A percentile compares a stretch with the other conserved stretches of the same genome.
Conservation (phyloP, 2,329 filamentous ascomycete genomes). For the Aspergillus fijiensis region DNA sequence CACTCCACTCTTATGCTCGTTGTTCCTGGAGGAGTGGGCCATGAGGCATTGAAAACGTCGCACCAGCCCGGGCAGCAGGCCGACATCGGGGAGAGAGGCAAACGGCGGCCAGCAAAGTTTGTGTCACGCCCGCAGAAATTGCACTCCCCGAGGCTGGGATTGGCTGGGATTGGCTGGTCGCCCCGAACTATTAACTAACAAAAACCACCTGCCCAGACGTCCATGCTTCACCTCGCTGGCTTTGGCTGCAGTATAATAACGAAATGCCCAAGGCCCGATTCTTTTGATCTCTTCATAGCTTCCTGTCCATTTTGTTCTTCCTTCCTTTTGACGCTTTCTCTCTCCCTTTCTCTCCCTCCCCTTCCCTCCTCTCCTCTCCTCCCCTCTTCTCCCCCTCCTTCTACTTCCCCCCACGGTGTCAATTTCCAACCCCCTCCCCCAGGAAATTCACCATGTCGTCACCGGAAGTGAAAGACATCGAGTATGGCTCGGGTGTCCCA, state of each 20-base stretch:
- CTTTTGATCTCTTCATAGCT: not conserved
- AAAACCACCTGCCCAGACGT: constrained; percentile 4
- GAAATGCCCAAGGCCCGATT: not conserved
- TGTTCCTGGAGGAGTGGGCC: no score
- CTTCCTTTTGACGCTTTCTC: not conserved
- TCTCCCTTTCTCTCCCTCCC: not conserved
- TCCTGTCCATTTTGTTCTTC: no score
- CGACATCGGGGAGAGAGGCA: constrained; percentile 4
- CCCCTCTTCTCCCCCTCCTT: not conserved
- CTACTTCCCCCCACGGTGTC: not conserved
- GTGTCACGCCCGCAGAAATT: constrained; percentile 7
- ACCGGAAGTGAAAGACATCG: constrained; percentile 14
- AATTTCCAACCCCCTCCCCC: not conserved
- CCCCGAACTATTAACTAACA: constrained; percentile 8
- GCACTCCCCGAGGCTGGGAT: not conserved
- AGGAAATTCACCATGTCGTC: constrained; percentile 10
- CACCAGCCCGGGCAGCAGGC: not conserved
- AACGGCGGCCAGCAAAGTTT: not conserved
- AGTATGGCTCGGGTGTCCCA: constrained; percentile 4
- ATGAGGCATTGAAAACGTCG: no score
- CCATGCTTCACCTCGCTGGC: not conserved
- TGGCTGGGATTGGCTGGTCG: not conserved
- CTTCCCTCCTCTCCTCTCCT: not conserved
- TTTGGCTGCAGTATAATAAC: not conserved
- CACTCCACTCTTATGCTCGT: not conserved